phyloP scores from a whole-genome alignment of 2,329 filamentous ascomycete genomes.

The Metarhizium guizhouense region DNA sequence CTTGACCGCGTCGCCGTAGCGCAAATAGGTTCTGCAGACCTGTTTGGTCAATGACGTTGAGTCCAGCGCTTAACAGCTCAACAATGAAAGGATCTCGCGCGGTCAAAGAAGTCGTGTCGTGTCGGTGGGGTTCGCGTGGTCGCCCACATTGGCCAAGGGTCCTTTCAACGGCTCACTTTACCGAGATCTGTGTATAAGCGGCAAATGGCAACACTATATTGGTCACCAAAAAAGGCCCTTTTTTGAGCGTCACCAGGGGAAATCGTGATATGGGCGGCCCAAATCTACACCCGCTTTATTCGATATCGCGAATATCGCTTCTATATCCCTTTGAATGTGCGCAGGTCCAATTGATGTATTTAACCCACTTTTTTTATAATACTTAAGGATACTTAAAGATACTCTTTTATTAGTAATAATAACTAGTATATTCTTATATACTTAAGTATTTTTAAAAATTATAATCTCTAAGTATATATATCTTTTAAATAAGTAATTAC shows the following conservation, averaged over 20 bases:
- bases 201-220: background rate
- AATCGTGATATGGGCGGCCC: background rate
- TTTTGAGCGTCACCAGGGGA: background rate
- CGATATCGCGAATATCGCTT: too few relatives aligned
- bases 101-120: slow-evolving; percentile 2
- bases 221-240: background rate
- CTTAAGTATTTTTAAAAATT: too few relatives aligned
- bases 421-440: too few relatives aligned
- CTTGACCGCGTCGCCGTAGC: slow-evolving; percentile 10
- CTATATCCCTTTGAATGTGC: too few relatives aligned
- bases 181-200: background rate
- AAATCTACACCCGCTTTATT: background rate
- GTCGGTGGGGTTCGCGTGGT: slow-evolving; percentile 6
- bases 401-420: too few relatives aligned
- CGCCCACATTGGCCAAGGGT: background rate
- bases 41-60: background rate
- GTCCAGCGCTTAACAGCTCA: background rate
- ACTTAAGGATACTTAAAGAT: too few relatives aligned
- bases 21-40: background rate
- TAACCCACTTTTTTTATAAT: too few relatives aligned
- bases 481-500: too few relatives aligned
- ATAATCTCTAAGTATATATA: too few relatives aligned
- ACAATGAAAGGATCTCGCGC: background rate
- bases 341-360: too few relatives aligned
- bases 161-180: background rate